A percentile compares a stretch with the other conserved stretches of the same genome.
phyloP scores from a whole-genome alignment of 805 yeast species.

The Monosporozyma servazzii region DNA sequence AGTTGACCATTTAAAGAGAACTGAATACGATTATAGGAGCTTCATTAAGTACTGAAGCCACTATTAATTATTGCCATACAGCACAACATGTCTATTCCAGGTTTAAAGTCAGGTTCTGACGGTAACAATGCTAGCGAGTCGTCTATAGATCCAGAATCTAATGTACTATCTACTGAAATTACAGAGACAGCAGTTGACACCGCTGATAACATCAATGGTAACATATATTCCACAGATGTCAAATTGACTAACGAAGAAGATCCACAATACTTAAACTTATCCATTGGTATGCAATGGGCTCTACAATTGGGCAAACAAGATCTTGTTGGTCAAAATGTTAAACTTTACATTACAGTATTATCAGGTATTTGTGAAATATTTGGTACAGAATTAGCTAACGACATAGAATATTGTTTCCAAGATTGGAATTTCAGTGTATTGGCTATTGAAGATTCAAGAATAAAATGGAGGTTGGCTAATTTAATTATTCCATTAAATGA shows the following conservation, averaged over 20 bases:
- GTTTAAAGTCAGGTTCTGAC: neutral
- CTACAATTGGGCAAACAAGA: slow-evolving; percentile 33
- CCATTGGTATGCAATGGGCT: slow-evolving; percentile 26
- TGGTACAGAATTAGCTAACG: slow-evolving; percentile 84
- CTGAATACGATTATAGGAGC: neutral
- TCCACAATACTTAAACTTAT: slow-evolving; percentile 7
- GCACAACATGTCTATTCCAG: neutral
- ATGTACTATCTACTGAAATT: neutral
- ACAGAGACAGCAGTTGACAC: neutral
- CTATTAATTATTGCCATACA: neutral
- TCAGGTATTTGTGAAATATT: slow-evolving; percentile 79
- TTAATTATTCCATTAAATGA: slow-evolving; percentile 7
- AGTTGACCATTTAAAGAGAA: neutral
- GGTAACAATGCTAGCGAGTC: slow-evolving; percentile 5
- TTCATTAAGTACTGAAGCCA: too few species aligned
- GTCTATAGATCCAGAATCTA: slow-evolving; percentile 6
- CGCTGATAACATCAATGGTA: neutral
- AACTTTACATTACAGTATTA: slow-evolving; percentile 30
- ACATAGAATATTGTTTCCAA: slow-evolving; percentile 48
- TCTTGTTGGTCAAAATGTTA: slow-evolving; percentile 6
- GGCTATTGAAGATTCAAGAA: slow-evolving; percentile 56
- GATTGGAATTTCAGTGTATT: slow-evolving; percentile 48
- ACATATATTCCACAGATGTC: neutral
- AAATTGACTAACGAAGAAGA: slow-evolving; percentile 9
- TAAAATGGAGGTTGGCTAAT: slow-evolving; percentile 37